These are phyloP conservation scores for Phialophora verrucosa DNA, from an alignment of 2,329 filamentous ascomycete genomes.

Conservation along the genomic window DNA sequence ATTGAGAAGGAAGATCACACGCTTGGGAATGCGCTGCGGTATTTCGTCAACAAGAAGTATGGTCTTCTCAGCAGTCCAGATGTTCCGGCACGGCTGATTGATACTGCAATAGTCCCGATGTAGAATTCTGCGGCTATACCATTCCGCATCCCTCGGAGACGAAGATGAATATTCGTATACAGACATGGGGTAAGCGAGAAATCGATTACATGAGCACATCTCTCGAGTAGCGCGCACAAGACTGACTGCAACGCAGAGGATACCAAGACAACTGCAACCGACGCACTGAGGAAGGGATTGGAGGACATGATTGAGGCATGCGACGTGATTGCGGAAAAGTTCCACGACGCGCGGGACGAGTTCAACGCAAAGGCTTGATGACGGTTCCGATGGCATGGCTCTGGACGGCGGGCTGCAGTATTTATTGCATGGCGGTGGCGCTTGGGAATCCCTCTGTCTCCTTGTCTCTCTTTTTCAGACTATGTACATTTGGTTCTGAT, in stretches of 20 bases:
- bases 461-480: slow-evolving; percentile 22
- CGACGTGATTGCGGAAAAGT: slow-evolving; percentile 92
- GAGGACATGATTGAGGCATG: slow-evolving; percentile 88
- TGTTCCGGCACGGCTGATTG: slow-evolving; percentile 2
- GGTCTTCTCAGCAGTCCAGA: slow-evolving; percentile 40
- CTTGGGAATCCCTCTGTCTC: slow-evolving; percentile 27
- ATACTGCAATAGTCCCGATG: slow-evolving; percentile 71
- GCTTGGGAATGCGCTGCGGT: slow-evolving; percentile 89
- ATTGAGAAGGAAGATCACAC: slow-evolving; percentile 95
- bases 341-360: slow-evolving; percentile 69
- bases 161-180: slow-evolving; percentile 97
- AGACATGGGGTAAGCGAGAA: slow-evolving; percentile 80
- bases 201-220: not conserved
- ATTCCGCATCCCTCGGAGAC: slow-evolving; percentile 95
- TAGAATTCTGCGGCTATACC: slow-evolving; percentile 97
- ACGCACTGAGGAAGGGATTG: slow-evolving; percentile 88
- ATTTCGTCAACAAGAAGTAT: slow-evolving; percentile 99
- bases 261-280: slow-evolving; percentile 69
- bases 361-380: slow-evolving; percentile 55
- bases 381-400: slow-evolving; percentile 42
- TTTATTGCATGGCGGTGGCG: slow-evolving; percentile 26
- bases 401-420: not conserved
- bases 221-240: not conserved
- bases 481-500: slow-evolving; percentile 38
- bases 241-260: slow-evolving; percentile 34